Evolutionary conservation across 1,284 basidiomycete genomes (phyloP).

Genomic region (Ceratorhiza oryzae-sativae): DNA sequence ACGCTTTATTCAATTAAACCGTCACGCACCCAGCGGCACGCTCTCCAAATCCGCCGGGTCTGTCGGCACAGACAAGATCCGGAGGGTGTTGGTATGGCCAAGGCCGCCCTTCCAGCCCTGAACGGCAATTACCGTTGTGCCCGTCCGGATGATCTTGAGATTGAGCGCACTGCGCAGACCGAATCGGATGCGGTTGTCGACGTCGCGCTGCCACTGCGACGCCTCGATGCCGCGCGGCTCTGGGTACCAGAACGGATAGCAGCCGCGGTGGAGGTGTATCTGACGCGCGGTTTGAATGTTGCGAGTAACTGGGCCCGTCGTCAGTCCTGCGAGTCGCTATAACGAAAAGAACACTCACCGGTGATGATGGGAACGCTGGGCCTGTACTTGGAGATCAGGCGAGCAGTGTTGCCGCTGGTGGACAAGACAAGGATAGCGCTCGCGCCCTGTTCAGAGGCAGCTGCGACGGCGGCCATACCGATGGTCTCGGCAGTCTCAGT

Average conservation of each 20-base stretch:
- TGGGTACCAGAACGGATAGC: slow-evolving; percentile 97
- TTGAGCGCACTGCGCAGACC: slow-evolving; percentile 89
- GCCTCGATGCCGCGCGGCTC: slow-evolving; percentile 87
- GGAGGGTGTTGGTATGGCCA: slow-evolving; percentile 88
- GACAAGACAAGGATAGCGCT: slow-evolving; percentile 96
- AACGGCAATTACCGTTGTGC: slow-evolving; percentile 91
- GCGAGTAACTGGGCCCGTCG: slow-evolving; percentile 75
- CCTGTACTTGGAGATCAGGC: slow-evolving; percentile 96
- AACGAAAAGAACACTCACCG: slow-evolving; percentile 58
- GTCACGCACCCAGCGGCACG: slow-evolving; percentile 61
- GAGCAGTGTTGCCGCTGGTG: slow-evolving; percentile 95
- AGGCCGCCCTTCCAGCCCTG: slow-evolving; percentile 99
- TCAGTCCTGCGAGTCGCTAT: slow-evolving; percentile 19
- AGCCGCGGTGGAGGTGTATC: slow-evolving; percentile 95
- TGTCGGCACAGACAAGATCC: slow-evolving; percentile 83
- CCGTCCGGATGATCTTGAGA: slow-evolving; percentile 88
- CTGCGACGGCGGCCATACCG: slow-evolving; percentile 91
- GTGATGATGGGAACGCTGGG: slow-evolving; percentile 94
- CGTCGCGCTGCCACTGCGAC: slow-evolving; percentile 98
- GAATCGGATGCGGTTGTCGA: slow-evolving; percentile 74
- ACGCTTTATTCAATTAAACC: not conserved
- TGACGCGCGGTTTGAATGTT: slow-evolving; percentile 96
- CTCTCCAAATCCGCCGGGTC: slow-evolving; percentile 82
- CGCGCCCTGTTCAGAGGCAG: slow-evolving; percentile 92
- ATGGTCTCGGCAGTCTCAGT: slow-evolving; percentile 94